Evolutionary conservation across 2,329 filamentous ascomycete species (phyloP), one percentile per base, ranked within the genome.

Genomic region (Xylariales sp.): DNA sequence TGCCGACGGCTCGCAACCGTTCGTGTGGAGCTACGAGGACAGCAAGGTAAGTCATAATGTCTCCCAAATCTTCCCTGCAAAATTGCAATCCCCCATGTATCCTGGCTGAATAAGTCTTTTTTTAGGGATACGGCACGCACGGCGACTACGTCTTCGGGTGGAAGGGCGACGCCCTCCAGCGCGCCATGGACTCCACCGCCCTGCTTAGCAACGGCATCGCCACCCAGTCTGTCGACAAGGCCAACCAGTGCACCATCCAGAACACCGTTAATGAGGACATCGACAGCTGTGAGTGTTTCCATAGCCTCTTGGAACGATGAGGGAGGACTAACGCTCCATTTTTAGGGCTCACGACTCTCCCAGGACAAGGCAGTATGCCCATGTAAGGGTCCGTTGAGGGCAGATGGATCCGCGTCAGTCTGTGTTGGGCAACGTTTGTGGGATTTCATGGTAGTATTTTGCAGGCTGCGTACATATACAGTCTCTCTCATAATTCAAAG

Each of bases 1-100:
- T 9, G 75, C 77, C 30, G 77, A 80, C 72, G 78, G 76, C 18
- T 74, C 73, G 3, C 75, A 77, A 70, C 76, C 77, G 1, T 77
- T 79, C 68, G 75, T 78, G 23, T 77, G 75, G 73, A 74, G 70
- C 28, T 78, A 74, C 52, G 76, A 75, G 23, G 76, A 78, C 64
- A 84, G 81, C 76, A 64, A 54, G 64, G 39, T 41, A 41, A 58
- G 60, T 67, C 48, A 56, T 56, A 46, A 60, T 64, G 55, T 52
- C 49, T 63, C 49, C 49, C 34, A 41, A 55, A 45, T 56, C 49
- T 49, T 64, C 54, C 48, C 39, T 57, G n/a, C 12, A 36, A 60
- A 55, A 28, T 45, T 55, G 5, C 28, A 55, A 55, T n/a, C 63
- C 48, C 59, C 52, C 46, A 39, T 60, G 41, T 43, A 63, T 50